Evolutionary conservation across 2,329 filamentous ascomycete species (phyloP), one percentile per base, ranked within the genome.

Genomic region (Didymella exigua): DNA sequence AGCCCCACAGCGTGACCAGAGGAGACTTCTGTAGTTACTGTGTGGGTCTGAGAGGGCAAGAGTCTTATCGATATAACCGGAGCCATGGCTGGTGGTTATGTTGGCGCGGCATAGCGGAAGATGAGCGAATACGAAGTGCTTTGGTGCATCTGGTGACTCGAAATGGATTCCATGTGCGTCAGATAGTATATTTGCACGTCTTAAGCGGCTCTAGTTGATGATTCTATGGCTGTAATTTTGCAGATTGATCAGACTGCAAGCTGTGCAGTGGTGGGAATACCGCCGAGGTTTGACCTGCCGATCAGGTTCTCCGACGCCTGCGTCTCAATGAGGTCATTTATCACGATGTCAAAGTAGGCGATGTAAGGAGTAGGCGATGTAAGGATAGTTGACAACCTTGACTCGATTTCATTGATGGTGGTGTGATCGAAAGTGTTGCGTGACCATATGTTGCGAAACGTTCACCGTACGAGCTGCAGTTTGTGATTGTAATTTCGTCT

Each of bases 211-310:
- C 29, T 21, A 24, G 4, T 29, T 8, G 4, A 24, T 14, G 18
- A 30, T 13, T n/a, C 21, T 4, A 0, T 29, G 5, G 23, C 42
- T 18, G 24, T 30, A n/a, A 36, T 38, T 16, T 3, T 29, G 36
- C 36, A 36, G 16, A n/a, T 21, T 10, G 21, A 29, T 16, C 36
- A 47, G 4, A 6, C 9, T 24, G 18, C 2, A 42, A 30, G 18
- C 21, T 21, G 30, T 34, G 16, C 21, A 14, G 16, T 31, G 11
- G 27, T 52, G 49, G 27, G 14, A 24, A 36, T 36, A 4, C 16
- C 43, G 24, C 49, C 49, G 36, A 53, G 24, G 42, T 47, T 36
- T 24, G 36, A 36, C 36, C 41, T 52, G 42, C 34, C 42, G 42
- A 45, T 33, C 38, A 29, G 27, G 33, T 4, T 18, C 13, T 24